Evolutionary conservation across 2,329 filamentous ascomycete genomes (phyloP).

Genomic region (Trichophyton verrucosum): DNA sequence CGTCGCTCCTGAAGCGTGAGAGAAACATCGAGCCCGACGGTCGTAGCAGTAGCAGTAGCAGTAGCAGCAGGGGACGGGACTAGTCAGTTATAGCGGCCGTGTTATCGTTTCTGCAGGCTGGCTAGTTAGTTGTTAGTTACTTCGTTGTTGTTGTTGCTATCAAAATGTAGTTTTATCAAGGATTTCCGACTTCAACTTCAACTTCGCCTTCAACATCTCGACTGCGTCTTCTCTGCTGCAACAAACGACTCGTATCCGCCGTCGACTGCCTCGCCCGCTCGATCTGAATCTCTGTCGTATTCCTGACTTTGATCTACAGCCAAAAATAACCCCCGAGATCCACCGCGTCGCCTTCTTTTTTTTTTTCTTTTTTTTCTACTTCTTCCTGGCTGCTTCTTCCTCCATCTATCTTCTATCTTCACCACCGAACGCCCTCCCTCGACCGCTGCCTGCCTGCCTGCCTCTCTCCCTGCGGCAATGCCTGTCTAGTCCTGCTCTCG

Average conservation of each 20-base stretch:
- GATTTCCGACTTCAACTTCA: too few species aligned
- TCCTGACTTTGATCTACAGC: neutral
- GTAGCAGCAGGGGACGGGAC: too few species aligned
- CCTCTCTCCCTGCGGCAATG: neutral
- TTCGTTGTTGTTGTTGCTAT: too few species aligned
- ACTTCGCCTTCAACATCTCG: too few species aligned
- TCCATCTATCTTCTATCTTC: neutral
- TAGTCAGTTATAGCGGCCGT: too few species aligned
- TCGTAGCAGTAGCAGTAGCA: too few species aligned
- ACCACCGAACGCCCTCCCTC: neutral
- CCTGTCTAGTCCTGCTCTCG: neutral
- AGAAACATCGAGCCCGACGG: neutral
- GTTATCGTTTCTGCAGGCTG: too few species aligned
- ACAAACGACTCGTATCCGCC: neutral
- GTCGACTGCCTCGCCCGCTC: neutral
- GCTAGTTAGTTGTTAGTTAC: too few species aligned
- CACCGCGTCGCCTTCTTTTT: neutral
- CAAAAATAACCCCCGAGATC: slow-evolving; percentile 2
- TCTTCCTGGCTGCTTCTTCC: neutral
- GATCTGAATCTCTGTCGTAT: neutral
- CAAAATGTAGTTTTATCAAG: too few species aligned
- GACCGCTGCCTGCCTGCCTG: neutral
- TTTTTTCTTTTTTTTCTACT: neutral
- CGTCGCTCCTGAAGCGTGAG: neutral
- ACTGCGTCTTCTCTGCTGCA: too few species aligned